These are phyloP conservation scores for Drechslerella dactyloides DNA, from an alignment of 2,329 filamentous ascomycete species.

Conservation along the genomic window DNA sequence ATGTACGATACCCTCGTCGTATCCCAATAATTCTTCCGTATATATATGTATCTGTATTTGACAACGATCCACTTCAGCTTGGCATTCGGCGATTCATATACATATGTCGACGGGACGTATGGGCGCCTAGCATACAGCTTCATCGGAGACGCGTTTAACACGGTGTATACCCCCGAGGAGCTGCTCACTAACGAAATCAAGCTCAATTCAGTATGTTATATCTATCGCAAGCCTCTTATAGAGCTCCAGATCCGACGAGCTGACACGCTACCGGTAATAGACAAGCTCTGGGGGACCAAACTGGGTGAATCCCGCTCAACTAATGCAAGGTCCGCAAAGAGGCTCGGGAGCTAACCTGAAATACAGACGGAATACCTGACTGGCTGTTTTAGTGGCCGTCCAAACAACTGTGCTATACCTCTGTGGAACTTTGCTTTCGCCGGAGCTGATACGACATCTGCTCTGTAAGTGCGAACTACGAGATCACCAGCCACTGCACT, in stretches of 20 bases:
- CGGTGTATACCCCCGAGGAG: slow-evolving; percentile 27
- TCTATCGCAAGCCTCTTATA: background rate
- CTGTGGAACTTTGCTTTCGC: slow-evolving; percentile 44
- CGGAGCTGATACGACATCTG: slow-evolving; percentile 27
- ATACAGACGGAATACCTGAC: slow-evolving; percentile 33
- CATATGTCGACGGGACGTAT: slow-evolving; percentile 37
- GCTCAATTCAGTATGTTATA: slow-evolving; percentile 21
- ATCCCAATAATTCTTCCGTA: too few relatives aligned
- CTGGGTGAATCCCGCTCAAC: slow-evolving; percentile 20
- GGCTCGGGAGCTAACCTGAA: too few relatives aligned
- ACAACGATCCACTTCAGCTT: slow-evolving; percentile 4
- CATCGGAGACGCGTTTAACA: slow-evolving; percentile 28
- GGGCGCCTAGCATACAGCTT: slow-evolving; percentile 30
- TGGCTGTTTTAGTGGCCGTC: slow-evolving; percentile 33
- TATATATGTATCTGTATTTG: background rate
- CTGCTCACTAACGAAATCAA: slow-evolving; percentile 24
- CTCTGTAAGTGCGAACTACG: slow-evolving; percentile 19
- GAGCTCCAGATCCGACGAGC: background rate
- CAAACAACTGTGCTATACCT: slow-evolving; percentile 23
- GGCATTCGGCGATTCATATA: slow-evolving; percentile 44
- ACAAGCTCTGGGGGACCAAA: slow-evolving; percentile 43
- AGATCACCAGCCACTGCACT: background rate
- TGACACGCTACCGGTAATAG: slow-evolving; percentile 1
- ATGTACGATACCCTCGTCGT: background rate
- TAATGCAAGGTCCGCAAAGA: too few relatives aligned